A percentile compares a stretch with the other conserved stretches of the same genome.
Conservation (phyloP, 139 green algal species). For the Zygnema circumcarinatum region DNA sequence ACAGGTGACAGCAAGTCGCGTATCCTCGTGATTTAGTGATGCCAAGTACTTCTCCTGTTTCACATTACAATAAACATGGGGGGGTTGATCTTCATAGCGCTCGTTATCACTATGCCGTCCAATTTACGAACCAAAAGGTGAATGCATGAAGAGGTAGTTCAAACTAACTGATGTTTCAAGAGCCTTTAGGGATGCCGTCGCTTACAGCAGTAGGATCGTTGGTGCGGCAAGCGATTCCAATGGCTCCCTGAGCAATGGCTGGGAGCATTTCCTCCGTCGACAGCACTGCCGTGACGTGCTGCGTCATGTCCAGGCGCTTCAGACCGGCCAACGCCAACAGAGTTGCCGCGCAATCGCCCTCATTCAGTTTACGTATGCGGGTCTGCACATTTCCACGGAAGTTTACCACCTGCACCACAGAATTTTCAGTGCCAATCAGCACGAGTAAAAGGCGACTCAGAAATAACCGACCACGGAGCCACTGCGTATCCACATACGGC, state of each 20-base stretch:
- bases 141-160: neutral
- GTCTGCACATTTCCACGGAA: slow-evolving; percentile 99
- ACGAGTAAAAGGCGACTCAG: slow-evolving; percentile 5
- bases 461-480: neutral
- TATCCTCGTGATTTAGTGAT: slow-evolving; percentile 97
- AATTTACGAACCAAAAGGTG: neutral
- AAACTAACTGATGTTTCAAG: too few relatives aligned
- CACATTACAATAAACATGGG: too few relatives aligned
- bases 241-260: slow-evolving; percentile 94
- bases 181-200: too few relatives aligned
- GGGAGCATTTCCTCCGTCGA: slow-evolving; percentile 93
- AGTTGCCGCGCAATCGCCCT: slow-evolving; percentile 87
- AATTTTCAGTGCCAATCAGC: too few relatives aligned
- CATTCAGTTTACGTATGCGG: slow-evolving; percentile 92
- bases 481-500: neutral
- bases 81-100: too few relatives aligned
- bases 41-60: slow-evolving; percentile 73
- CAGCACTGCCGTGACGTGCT: slow-evolving; percentile 92
- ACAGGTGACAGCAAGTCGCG: slow-evolving; percentile 88
- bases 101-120: too few relatives aligned
- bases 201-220: slow-evolving; percentile 72
- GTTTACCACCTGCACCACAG: slow-evolving; percentile 83
- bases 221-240: slow-evolving; percentile 95
- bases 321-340: slow-evolving; percentile 94
- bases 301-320: slow-evolving; percentile 91